Conservation (phyloP, 306 rosid genomes). For the Heteromeles arbutifolia region DNA sequence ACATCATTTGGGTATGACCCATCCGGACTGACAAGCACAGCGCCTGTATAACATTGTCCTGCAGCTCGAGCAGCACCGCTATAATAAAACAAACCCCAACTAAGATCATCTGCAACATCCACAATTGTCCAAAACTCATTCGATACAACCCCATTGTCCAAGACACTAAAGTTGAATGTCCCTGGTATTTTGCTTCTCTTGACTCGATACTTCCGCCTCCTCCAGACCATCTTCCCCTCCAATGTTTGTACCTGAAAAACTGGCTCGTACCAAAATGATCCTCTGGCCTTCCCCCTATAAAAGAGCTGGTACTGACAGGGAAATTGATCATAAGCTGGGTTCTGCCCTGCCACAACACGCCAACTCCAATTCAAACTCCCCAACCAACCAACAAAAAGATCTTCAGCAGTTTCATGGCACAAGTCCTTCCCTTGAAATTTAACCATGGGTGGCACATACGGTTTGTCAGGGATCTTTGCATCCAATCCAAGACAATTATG, state of each 20-base stretch:
- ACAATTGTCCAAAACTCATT: conserved; percentile 86
- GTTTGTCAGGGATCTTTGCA: conserved; percentile 62
- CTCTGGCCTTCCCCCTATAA: conserved; percentile 77
- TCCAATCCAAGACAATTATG: conserved; percentile 78
- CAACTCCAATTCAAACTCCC: conserved; percentile 80
- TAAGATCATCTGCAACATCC: conserved; percentile 63
- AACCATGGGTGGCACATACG: conserved; percentile 50
- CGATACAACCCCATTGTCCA: conserved; percentile 84
- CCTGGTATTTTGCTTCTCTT: conserved; percentile 62
- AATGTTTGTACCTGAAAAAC: conserved; percentile 75
- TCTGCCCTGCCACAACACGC: conserved; percentile 86
- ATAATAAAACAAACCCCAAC: conserved; percentile 84
- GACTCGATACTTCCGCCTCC: conserved; percentile 71
- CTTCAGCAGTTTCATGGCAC: conserved; percentile 59
- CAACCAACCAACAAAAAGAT: conserved; percentile 78
- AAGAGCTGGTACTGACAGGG: conserved; percentile 86
- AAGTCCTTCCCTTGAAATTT: conserved; percentile 39
- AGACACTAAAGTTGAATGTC: conserved; percentile 69
- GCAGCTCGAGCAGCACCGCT: conserved; percentile 83
- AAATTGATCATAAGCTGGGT: conserved; percentile 82
- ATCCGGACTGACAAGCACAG: conserved; percentile 79
- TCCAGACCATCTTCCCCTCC: conserved; percentile 78
- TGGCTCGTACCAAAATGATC: conserved; percentile 89
- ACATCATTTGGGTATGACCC: conserved; percentile 51
- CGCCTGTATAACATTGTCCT: conserved; percentile 77